A percentile compares a stretch with the other conserved stretches of the same genome.
phyloP scores from a whole-genome alignment of 2,329 filamentous ascomycete genomes.

The Emergomyces pasteurianus region DNA sequence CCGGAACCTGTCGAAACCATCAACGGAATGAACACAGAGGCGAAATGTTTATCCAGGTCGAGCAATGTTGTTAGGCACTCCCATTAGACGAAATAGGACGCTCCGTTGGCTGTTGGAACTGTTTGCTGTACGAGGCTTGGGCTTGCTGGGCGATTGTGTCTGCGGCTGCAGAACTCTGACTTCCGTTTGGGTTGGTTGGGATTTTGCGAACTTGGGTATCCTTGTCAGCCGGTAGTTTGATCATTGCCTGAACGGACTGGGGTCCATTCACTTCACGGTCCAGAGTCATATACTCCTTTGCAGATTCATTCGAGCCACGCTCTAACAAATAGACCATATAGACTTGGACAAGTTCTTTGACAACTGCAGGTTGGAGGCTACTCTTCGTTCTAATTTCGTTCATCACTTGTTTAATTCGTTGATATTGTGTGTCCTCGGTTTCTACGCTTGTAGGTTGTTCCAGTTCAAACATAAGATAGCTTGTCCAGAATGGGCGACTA shows the following conservation, averaged over 20 bases:
- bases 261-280: slow-evolving; percentile 77
- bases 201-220: slow-evolving; percentile 8
- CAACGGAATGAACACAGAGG: background rate
- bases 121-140: slow-evolving; percentile 8
- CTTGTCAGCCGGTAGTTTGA: slow-evolving; percentile 18
- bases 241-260: slow-evolving; percentile 25
- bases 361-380: slow-evolving; percentile 51
- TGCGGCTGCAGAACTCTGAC: slow-evolving; percentile 9
- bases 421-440: slow-evolving; percentile 52
- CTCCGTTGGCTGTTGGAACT: slow-evolving; percentile 7
- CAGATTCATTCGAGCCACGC: slow-evolving; percentile 66
- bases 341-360: slow-evolving; percentile 61
- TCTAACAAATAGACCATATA: slow-evolving; percentile 82
- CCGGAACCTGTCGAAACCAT: background rate
- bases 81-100: background rate
- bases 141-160: background rate
- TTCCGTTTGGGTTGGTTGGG: slow-evolving; percentile 7
- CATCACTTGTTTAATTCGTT: slow-evolving; percentile 70
- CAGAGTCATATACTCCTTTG: slow-evolving; percentile 72
- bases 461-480: slow-evolving; percentile 79
- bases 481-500: slow-evolving; percentile 80
- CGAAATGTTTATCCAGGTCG: background rate
- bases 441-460: slow-evolving; percentile 61
- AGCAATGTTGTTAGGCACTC: background rate
- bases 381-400: slow-evolving; percentile 63